Conservation (phyloP, 129 eudicot genomes). For the Lactuca sativa region DNA sequence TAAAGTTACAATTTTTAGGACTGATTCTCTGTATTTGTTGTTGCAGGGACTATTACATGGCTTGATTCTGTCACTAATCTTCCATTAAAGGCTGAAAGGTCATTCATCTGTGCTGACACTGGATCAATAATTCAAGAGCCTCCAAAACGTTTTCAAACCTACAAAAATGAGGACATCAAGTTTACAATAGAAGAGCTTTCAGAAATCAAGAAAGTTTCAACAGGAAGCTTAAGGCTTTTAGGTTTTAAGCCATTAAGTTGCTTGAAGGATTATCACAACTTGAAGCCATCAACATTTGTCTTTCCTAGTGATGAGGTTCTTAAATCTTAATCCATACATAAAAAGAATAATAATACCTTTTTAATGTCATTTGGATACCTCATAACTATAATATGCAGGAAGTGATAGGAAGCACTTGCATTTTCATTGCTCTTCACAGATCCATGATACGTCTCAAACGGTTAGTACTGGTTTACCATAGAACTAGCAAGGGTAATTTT, state of each 20-base stretch:
- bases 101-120: conserved; percentile 90
- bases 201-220: conserved; percentile 78
- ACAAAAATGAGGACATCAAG: conserved; percentile 74
- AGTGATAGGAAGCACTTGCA: conserved; percentile 78
- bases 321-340: neutral
- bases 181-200: conserved; percentile 73
- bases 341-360: neutral
- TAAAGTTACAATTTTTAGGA: conserved; percentile 11
- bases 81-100: conserved; percentile 87
- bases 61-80: conserved; percentile 92
- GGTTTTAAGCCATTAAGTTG: conserved; percentile 96
- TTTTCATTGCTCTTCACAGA: conserved; percentile 86
- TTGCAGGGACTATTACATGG: conserved; percentile 78
- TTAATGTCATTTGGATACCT: neutral
- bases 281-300: conserved; percentile 85
- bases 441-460: conserved; percentile 86
- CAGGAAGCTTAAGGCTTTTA: conserved; percentile 73
- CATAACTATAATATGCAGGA: conserved; percentile 50
- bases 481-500: neutral
- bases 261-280: conserved; percentile 84
- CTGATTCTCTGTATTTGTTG: conserved; percentile 26
- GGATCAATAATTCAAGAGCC: conserved; percentile 75
- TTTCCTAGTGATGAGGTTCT: conserved; percentile 93
- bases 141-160: conserved; percentile 67
- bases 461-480: conserved; percentile 37